Percentiles rank a stretch among this genome's conserved stretches.
Evolutionary conservation across 805 yeast genomes (phyloP).

Genomic region (Osmozyma mogii): DNA sequence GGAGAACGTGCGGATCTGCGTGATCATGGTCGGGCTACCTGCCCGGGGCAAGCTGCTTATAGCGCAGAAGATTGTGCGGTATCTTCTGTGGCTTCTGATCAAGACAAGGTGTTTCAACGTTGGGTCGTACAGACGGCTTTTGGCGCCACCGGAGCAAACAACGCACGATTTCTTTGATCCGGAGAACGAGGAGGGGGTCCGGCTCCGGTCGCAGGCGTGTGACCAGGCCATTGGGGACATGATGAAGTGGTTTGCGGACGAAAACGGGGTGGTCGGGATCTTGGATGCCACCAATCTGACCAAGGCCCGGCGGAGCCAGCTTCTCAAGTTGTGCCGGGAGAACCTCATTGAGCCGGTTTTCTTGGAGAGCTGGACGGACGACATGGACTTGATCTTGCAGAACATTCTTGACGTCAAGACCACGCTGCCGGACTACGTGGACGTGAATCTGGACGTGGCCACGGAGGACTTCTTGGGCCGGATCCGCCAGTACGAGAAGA

Average conservation of each 20-base stretch:
- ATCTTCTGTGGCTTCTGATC: conserved; percentile 86
- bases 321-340: conserved; percentile 53
- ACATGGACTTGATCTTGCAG: conserved; percentile 64
- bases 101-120: conserved; percentile 84
- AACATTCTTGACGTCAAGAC: conserved; percentile 84
- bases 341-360: conserved; percentile 82
- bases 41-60: conserved; percentile 93
- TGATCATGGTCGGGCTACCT: conserved; percentile 81
- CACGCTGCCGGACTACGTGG: conserved; percentile 73
- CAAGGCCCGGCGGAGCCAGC: conserved; percentile 54
- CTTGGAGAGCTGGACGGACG: conserved; percentile 87
- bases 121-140: conserved; percentile 69
- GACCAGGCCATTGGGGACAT: conserved; percentile 67
- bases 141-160: conserved; percentile 30
- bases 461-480: conserved; percentile 63
- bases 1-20: conserved; percentile 73
- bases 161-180: conserved; percentile 64
- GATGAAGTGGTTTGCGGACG: conserved; percentile 77
- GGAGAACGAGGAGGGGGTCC: conserved; percentile 54
- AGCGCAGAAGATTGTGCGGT: conserved; percentile 89
- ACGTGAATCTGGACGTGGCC: conserved; percentile 64
- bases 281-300: conserved; percentile 93
- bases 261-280: conserved; percentile 83
- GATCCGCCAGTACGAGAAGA: conserved; percentile 64
- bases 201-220: conserved; percentile 62